Evolutionary conservation across 2,329 filamentous ascomycete genomes (phyloP).

Genomic region (Colletotrichum nymphaeae): DNA sequence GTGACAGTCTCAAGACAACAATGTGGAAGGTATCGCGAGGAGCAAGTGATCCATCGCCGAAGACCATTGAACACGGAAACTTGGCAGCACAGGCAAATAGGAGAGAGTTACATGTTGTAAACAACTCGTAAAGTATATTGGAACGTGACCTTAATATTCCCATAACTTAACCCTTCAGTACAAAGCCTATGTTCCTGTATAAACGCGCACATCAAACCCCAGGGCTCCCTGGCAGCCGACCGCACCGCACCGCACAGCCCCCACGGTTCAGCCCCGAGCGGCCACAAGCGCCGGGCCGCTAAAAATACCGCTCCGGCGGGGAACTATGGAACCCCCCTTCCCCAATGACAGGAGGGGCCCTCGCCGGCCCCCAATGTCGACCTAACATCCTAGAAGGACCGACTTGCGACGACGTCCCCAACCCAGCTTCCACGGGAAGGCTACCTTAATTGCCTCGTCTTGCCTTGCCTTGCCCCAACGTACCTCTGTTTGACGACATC

Average conservation of each 20-base stretch:
- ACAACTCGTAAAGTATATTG: neutral
- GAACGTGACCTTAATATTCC: too few relatives aligned
- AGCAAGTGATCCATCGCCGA: neutral
- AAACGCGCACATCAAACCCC: neutral
- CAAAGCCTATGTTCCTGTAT: neutral
- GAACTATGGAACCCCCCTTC: conserved; percentile 7
- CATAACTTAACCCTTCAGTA: neutral
- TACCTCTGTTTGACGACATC: neutral
- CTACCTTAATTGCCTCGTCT: neutral
- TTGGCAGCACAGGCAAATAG: neutral
- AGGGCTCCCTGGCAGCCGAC: conserved; percentile 14
- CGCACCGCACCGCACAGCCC: conserved; percentile 10
- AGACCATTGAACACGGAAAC: neutral
- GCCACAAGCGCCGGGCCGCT: conserved; percentile 31
- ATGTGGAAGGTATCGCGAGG: neutral
- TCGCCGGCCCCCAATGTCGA: conserved; percentile 15
- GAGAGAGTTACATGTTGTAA: neutral
- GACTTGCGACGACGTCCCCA: neutral
- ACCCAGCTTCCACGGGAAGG: neutral
- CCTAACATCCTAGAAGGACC: neutral
- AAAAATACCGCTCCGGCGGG: conserved; percentile 33
- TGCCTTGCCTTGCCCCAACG: too few relatives aligned
- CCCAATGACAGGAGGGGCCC: conserved; percentile 1
- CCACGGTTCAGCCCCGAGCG: conserved; percentile 30
- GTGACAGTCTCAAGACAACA: neutral